Conservation (phyloP, 177 flowering plant genomes). For the Telopea speciosissima region DNA sequence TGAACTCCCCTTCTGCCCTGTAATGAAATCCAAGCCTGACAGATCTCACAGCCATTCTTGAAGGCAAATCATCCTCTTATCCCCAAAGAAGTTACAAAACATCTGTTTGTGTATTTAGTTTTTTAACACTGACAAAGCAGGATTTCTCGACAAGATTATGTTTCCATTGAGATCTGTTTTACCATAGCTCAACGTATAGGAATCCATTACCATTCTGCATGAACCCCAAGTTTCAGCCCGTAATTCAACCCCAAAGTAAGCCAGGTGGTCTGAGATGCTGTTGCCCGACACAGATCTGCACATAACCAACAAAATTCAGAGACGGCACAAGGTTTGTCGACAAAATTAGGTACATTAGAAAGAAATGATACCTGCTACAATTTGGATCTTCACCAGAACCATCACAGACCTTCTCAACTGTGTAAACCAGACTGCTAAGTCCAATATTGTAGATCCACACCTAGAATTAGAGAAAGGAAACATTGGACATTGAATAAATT, state of each 20-base stretch:
- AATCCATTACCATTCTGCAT: constrained; percentile 64
- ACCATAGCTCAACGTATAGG: constrained; percentile 19
- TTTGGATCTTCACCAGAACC: constrained; percentile 89
- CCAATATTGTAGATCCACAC: constrained; percentile 80
- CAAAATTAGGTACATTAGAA: not conserved
- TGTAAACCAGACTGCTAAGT: constrained; percentile 52
- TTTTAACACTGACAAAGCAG: constrained; percentile 25
- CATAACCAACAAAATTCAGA: not conserved
- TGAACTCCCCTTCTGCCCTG: no score
- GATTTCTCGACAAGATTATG: constrained; percentile 45
- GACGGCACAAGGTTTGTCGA: not conserved
- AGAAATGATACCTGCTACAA: constrained; percentile 68
- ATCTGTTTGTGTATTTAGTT: constrained; percentile 21
- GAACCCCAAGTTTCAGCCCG: constrained; percentile 42
- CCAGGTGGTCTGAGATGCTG: constrained; percentile 75
- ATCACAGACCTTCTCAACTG: constrained; percentile 79
- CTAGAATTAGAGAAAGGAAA: constrained; percentile 29
- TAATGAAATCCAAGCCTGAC: not conserved
- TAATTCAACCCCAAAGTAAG: constrained; percentile 61
- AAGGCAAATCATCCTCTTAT: not conserved
- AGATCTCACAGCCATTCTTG: not conserved
- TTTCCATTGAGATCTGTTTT: constrained; percentile 47
- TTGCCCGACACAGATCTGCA: constrained; percentile 86
- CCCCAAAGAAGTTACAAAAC: constrained; percentile 7
- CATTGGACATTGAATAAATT: not conserved